Percentiles rank a stretch among this genome's conserved stretches.
These are phyloP conservation scores for Xylariomycetidae sp. DNA, from an alignment of 2,329 filamentous ascomycete species.

Conservation along the genomic window DNA sequence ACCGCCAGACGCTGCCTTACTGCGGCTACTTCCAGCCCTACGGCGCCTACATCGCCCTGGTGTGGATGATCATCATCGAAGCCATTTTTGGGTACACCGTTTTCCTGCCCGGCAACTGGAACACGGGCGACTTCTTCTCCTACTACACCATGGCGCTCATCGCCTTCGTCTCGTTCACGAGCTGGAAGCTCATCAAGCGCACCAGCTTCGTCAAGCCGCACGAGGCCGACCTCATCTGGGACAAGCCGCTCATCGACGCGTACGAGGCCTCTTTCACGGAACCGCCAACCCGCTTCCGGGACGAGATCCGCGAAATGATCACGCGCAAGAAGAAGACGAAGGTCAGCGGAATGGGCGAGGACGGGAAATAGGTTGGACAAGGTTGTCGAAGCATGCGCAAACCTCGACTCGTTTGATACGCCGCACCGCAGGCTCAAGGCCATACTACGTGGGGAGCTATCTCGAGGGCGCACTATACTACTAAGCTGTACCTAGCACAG, in stretches of 20 bases:
- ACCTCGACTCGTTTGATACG: too few species aligned
- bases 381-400: too few species aligned
- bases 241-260: conserved; percentile 51
- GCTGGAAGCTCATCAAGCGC: conserved; percentile 59
- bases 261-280: conserved; percentile 42
- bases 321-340: conserved; percentile 25
- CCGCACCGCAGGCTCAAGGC: too few species aligned
- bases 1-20: conserved; percentile 51
- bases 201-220: conserved; percentile 47
- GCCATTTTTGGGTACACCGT: conserved; percentile 50
- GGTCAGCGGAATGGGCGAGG: conserved; percentile 19
- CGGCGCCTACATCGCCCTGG: conserved; percentile 41
- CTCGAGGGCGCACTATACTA: too few species aligned
- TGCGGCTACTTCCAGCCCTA: conserved; percentile 54
- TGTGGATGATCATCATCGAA: conserved; percentile 37
- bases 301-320: conserved; percentile 34
- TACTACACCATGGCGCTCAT: conserved; percentile 48
- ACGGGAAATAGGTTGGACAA: conserved; percentile 9
- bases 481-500: too few species aligned
- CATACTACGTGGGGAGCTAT: too few species aligned
- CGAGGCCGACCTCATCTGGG: conserved; percentile 55
- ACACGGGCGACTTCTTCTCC: conserved; percentile 28
- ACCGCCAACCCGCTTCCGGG: conserved; percentile 39
- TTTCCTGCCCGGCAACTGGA: conserved; percentile 35
- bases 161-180: conserved; percentile 46